Evolutionary conservation across 2,329 filamentous ascomycete species (phyloP).

Genomic region (Dothistroma septosporum): DNA sequence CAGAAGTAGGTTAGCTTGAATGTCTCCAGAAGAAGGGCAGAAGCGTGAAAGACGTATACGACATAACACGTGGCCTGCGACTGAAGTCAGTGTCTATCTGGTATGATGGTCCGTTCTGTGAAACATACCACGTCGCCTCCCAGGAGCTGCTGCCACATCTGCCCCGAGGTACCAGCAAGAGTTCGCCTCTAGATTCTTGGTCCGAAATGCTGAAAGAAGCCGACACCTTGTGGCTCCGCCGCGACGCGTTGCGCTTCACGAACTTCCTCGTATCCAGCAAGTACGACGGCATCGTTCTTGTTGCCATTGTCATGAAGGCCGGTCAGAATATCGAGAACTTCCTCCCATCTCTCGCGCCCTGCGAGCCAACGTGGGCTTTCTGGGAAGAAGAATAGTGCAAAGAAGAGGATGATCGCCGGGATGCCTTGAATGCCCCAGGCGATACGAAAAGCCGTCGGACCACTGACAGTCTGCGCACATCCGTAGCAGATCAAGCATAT

Average conservation of each 20-base stretch:
- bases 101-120: too few relatives aligned
- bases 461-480: slow-evolving; percentile 40
- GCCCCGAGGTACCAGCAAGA: slow-evolving; percentile 52
- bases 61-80: slow-evolving; percentile 44
- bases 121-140: slow-evolving; percentile 32
- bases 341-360: slow-evolving; percentile 43
- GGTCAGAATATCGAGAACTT: slow-evolving; percentile 42
- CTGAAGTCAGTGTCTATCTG: background rate
- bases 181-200: slow-evolving; percentile 56
- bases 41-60: slow-evolving; percentile 52
- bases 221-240: slow-evolving; percentile 38
- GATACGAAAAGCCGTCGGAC: slow-evolving; percentile 49
- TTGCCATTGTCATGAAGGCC: slow-evolving; percentile 44
- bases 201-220: slow-evolving; percentile 43
- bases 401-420: slow-evolving; percentile 43
- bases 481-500: slow-evolving; percentile 66
- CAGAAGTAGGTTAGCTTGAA: slow-evolving; percentile 37
- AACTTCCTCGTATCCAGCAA: slow-evolving; percentile 48
- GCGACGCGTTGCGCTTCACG: slow-evolving; percentile 37
- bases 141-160: slow-evolving; percentile 53
- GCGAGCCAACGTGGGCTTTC: slow-evolving; percentile 48
- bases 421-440: slow-evolving; percentile 46
- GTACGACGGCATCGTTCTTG: slow-evolving; percentile 42
- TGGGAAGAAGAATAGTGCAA: slow-evolving; percentile 45
- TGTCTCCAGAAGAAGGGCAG: too few relatives aligned